Evolutionary conservation across 768 basidiomycete species (phyloP), one percentile per base, ranked within the genome.

Genomic region (Leccinum ochraceum): DNA sequence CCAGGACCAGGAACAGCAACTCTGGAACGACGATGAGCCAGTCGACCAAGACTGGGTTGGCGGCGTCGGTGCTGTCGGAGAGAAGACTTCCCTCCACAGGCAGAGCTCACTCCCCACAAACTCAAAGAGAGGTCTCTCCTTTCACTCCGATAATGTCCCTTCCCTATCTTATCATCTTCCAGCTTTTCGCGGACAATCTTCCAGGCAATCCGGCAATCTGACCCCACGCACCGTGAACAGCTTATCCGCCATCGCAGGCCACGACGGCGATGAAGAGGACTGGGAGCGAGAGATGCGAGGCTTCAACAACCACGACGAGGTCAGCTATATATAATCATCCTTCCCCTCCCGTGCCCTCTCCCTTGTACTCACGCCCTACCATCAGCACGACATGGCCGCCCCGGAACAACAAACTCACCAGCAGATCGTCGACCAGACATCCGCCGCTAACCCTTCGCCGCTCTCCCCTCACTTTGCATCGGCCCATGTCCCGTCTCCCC

Each of bases 201-300:
- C 83, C 56, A 85, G 75, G 59, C 76, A 85, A 68, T 69, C 84
- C 11, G 88, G 88, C 28, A 87, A 77, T 66, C 70, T 81, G 63
- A 88, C 89, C 26, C 88, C 89, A 36, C 86, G 90, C 60, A 83
- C 84, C 24, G 78, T 93, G 74, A 93, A 92, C 68, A 93, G 90
- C 72, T 84, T 94, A 56, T 84, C 89, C 37, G 89, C 89, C 57
- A 94, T 94, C 74, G 86, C 89, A 55, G 91, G 90, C 46, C 88
- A 91, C 68, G 92, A 94, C 66, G 90, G 88, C 66, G 92, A 92
- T 61, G 92, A 94, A 71, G 92, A 93, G 64, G 89, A 91, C 58
- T 94, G 92, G 92, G 89, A 91, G 72, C 77, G 81, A 48, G 85
- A 86, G 44, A 81, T 87, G 74, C 75, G 80, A 20, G 82, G 80